Evolutionary conservation across 2,329 filamentous ascomycete genomes (phyloP).

Genomic region (Lithohypha guttulata): DNA sequence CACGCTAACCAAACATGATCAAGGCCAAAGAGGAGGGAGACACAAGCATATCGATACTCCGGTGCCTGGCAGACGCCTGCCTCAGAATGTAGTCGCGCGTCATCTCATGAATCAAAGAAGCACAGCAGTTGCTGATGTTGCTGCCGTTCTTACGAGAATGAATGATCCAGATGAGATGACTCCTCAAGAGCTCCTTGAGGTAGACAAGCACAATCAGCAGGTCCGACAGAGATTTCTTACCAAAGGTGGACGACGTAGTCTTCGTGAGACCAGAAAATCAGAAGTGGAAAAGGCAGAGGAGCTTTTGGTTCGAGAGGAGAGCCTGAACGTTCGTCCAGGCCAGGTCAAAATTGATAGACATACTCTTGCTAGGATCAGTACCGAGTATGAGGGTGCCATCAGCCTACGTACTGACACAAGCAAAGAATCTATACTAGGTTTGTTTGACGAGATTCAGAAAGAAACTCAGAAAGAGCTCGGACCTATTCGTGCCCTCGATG

Average conservation of each 20-base stretch:
- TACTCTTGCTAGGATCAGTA: conserved; percentile 9
- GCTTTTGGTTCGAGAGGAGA: conserved; percentile 22
- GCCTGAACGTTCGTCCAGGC: conserved; percentile 21
- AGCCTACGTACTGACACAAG: too few relatives aligned
- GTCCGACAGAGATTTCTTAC: conserved; percentile 14
- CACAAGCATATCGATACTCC: conserved; percentile 29
- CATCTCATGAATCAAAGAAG: conserved; percentile 54
- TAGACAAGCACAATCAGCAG: conserved; percentile 13
- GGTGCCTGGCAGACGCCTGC: conserved; percentile 34
- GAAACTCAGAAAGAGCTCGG: conserved; percentile 10
- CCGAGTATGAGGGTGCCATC: conserved; percentile 13
- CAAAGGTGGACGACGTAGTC: conserved; percentile 11
- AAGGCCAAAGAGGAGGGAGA: conserved; percentile 27
- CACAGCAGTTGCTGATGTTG: conserved; percentile 51
- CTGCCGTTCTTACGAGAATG: conserved; percentile 39
- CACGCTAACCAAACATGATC: conserved; percentile 10
- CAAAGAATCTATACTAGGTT: conserved; percentile 22
- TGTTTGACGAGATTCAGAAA: conserved; percentile 16
- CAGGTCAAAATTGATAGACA: conserved; percentile 10
- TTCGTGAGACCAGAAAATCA: conserved; percentile 11
- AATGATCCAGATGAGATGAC: conserved; percentile 23
- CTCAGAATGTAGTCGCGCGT: conserved; percentile 39
- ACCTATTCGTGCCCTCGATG: conserved; percentile 18
- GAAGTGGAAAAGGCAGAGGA: conserved; percentile 18
- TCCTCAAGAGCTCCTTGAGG: conserved; percentile 15